These are phyloP conservation scores for Eucalyptus cloeziana DNA, from an alignment of 345 rosid species.

Conservation along the genomic window DNA sequence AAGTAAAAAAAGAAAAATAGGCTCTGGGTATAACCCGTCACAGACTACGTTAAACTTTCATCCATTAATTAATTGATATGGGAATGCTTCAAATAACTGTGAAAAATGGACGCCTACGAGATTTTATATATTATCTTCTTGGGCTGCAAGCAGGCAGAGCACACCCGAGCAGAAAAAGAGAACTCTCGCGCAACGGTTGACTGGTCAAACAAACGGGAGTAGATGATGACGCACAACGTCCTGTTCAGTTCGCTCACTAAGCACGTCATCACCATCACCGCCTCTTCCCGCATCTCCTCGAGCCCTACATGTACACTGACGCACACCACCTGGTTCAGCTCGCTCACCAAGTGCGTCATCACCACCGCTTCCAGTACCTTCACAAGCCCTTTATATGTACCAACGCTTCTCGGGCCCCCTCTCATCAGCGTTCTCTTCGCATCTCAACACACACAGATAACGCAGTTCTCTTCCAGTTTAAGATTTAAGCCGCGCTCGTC, in stretches of 20 bases:
- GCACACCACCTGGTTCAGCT: rapidly evolving
- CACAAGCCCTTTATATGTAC: too few species aligned
- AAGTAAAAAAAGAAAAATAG: too few species aligned
- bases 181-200: not conserved
- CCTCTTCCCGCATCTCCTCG: not conserved
- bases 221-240: not conserved
- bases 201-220: not conserved
- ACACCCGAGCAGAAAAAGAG: not conserved
- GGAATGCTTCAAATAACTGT: not conserved
- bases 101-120: not conserved
- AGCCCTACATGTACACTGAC: not conserved
- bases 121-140: not conserved
- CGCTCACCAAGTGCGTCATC: not conserved
- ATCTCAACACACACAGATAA: not conserved
- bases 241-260: not conserved
- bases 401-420: not conserved
- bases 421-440: not conserved
- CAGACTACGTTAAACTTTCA: too few species aligned
- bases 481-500: too few species aligned
- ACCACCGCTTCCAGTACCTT: too few species aligned
- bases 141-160: not conserved
- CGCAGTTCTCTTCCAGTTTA: too few species aligned
- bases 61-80: too few species aligned
- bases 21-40: too few species aligned
- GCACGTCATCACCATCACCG: not conserved